Evolutionary conservation across 1,284 basidiomycete species (phyloP).

Genomic region (Heterobasidion occidentale): DNA sequence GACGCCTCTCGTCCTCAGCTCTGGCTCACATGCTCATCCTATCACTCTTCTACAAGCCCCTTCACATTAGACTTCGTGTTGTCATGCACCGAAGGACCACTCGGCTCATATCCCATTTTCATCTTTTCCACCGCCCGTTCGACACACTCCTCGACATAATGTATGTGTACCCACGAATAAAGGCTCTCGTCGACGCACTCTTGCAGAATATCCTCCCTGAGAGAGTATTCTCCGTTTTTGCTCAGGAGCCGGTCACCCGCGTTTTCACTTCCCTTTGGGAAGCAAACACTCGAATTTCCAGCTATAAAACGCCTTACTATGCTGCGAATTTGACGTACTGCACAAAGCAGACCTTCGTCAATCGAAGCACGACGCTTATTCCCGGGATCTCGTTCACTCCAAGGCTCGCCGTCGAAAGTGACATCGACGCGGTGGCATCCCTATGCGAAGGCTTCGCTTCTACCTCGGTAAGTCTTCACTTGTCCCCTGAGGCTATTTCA

Average conservation of each 20-base stretch:
- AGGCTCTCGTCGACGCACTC: conserved; percentile 17
- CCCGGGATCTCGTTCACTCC: conserved; percentile 26
- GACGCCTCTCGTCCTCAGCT: conserved; percentile 17
- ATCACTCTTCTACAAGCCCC: not conserved
- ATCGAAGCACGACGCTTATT: conserved; percentile 15
- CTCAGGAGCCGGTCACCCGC: conserved; percentile 37
- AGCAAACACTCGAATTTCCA: conserved; percentile 28
- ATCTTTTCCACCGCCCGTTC: conserved; percentile 22
- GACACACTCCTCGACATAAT: conserved; percentile 12
- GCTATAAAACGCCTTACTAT: conserved; percentile 46
- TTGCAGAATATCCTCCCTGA: conserved; percentile 13
- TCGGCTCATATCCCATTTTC: conserved; percentile 45
- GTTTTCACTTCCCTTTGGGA: conserved; percentile 44
- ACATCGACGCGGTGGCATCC: conserved; percentile 33
- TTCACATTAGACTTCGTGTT: conserved; percentile 43
- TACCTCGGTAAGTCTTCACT: conserved; percentile 39
- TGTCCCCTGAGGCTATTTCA: not conserved
- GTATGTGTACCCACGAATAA: conserved; percentile 22
- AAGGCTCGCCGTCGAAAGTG: conserved; percentile 33
- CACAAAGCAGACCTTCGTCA: conserved; percentile 33
- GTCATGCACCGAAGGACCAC: conserved; percentile 42
- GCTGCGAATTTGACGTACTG: conserved; percentile 52
- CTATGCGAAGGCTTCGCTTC: conserved; percentile 50
- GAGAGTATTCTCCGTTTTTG: conserved; percentile 64
- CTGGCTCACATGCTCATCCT: conserved; percentile 43